Percentiles rank a stretch among this genome's conserved stretches.
phyloP scores from a whole-genome alignment of 2,329 filamentous ascomycete species.

The Aspergillus tamarii region DNA sequence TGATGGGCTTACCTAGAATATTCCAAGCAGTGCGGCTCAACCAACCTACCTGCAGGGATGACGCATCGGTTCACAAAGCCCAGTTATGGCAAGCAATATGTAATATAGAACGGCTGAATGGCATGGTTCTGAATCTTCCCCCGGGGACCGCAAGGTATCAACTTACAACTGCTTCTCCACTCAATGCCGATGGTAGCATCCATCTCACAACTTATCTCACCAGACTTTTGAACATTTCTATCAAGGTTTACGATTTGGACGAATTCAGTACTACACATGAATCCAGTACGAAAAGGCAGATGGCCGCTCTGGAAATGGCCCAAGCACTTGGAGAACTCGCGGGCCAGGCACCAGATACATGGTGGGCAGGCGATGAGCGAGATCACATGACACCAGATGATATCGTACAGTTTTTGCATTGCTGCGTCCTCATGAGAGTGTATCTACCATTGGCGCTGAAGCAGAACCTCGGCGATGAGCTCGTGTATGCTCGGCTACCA shows the following conservation, averaged over 20 bases:
- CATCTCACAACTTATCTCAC: constrained; percentile 15
- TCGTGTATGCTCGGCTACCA: constrained; percentile 19
- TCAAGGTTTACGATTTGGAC: constrained; percentile 19
- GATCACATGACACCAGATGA: constrained; percentile 13
- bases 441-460: constrained; percentile 20
- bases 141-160: constrained; percentile 33
- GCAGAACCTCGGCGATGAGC: constrained; percentile 15
- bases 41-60: constrained; percentile 8
- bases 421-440: constrained; percentile 19
- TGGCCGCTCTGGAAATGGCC: constrained; percentile 15
- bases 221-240: constrained; percentile 14
- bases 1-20: constrained; percentile 40
- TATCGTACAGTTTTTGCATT: constrained; percentile 22
- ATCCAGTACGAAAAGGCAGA: constrained; percentile 9
- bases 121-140: constrained; percentile 41
- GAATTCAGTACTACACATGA: constrained; percentile 12
- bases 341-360: constrained; percentile 14
- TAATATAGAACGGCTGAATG: constrained; percentile 34
- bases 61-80: constrained; percentile 21
- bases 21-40: constrained; percentile 8
- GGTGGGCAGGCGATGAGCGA: constrained; percentile 15
- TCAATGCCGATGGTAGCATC: constrained; percentile 17
- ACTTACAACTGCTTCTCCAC: background rate
- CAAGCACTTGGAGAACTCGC: constrained; percentile 16
- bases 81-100: constrained; percentile 39